These are phyloP conservation scores for Populus ilicifolia DNA, from an alignment of 345 rosid genomes.

Conservation along the genomic window DNA sequence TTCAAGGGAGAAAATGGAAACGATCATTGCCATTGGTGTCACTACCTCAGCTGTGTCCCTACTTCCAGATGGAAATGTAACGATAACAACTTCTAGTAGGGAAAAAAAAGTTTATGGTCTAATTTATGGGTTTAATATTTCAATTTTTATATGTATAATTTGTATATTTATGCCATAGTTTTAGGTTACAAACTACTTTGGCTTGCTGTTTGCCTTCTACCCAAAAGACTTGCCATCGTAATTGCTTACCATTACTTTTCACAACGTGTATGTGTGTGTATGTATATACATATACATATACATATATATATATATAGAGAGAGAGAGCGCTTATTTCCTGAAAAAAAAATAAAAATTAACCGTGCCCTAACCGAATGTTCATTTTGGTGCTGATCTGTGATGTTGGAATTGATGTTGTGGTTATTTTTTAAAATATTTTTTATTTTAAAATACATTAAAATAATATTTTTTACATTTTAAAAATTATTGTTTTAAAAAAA, in stretches of 20 bases:
- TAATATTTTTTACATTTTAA: too few relatives aligned
- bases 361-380: too few relatives aligned
- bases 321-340: too few relatives aligned
- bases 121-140: not conserved
- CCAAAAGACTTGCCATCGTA: not conserved
- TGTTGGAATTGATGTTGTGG: too few relatives aligned
- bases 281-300: too few relatives aligned
- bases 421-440: too few relatives aligned
- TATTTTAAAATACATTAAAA: too few relatives aligned
- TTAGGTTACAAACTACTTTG: not conserved
- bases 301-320: too few relatives aligned
- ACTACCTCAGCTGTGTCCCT: constrained; percentile 30
- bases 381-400: too few relatives aligned
- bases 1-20: constrained; percentile 30
- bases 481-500: too few relatives aligned
- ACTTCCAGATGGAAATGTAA: constrained; percentile 25
- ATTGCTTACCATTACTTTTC: not conserved
- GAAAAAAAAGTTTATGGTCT: not conserved
- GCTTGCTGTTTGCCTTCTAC: not conserved
- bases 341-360: too few relatives aligned
- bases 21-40: constrained; percentile 29
- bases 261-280: too few relatives aligned
- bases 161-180: not conserved
- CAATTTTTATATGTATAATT: not conserved
- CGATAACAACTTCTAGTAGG: constrained; percentile 3